These are phyloP conservation scores for Oenanthe sinensis DNA, from an alignment of 129 eudicot species.

Conservation along the genomic window DNA sequence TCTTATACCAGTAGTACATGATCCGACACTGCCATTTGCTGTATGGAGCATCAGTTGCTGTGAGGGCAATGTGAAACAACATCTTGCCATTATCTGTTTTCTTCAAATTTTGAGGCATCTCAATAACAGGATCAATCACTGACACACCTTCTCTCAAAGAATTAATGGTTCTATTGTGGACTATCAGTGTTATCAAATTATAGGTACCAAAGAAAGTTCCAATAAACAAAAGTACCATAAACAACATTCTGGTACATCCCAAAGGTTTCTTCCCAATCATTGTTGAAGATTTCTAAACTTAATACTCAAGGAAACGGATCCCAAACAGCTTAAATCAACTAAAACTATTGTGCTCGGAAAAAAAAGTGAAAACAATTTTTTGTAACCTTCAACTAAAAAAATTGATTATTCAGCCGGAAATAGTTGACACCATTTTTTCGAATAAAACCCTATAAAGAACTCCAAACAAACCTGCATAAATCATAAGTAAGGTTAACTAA, in stretches of 20 bases:
- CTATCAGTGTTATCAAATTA: slow-evolving; percentile 34
- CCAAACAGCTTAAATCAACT: background rate
- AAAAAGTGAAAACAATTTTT: background rate
- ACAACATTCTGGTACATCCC: slow-evolving; percentile 27
- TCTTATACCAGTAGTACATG: slow-evolving; percentile 70
- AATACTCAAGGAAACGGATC: slow-evolving; percentile 5
- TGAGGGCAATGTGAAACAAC: slow-evolving; percentile 57
- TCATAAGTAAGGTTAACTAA: background rate
- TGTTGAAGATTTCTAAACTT: slow-evolving; percentile 13
- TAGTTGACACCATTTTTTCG: background rate
- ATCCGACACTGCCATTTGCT: slow-evolving; percentile 80
- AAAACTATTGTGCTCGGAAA: background rate
- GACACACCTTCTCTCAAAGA: slow-evolving; percentile 8
- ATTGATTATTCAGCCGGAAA: background rate
- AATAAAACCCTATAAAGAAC: background rate
- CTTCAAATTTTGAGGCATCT: slow-evolving; percentile 42
- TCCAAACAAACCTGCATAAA: slow-evolving; percentile 9
- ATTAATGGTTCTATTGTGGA: slow-evolving; percentile 28
- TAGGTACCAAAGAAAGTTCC: slow-evolving; percentile 59
- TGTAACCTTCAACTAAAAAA: background rate
- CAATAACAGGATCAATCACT: slow-evolving; percentile 48
- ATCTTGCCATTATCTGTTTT: slow-evolving; percentile 24
- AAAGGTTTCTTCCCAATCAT: slow-evolving; percentile 39
- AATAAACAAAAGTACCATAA: slow-evolving; percentile 42
- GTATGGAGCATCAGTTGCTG: slow-evolving; percentile 75